Evolutionary conservation across 768 basidiomycete genomes (phyloP).

Genomic region (Melanogaster broomeanus): DNA sequence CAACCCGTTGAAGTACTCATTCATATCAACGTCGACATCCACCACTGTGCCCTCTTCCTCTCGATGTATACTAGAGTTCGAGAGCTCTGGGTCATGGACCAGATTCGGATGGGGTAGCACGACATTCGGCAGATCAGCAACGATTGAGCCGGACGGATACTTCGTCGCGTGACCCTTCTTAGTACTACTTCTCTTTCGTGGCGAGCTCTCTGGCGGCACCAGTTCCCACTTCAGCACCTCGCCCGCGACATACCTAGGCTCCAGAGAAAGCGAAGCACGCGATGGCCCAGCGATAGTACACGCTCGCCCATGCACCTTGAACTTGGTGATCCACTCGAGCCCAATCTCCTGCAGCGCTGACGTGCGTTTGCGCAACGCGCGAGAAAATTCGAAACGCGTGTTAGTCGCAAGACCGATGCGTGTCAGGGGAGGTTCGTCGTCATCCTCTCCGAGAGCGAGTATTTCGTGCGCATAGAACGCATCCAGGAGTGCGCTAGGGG

Average conservation of each 20-base stretch:
- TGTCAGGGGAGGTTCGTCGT: conserved; percentile 18
- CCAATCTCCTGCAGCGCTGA: conserved; percentile 11
- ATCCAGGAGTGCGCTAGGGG: conserved; percentile 7
- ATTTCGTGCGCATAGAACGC: conserved; percentile 2
- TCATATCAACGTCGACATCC: conserved; percentile 22
- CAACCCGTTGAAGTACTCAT: conserved; percentile 29
- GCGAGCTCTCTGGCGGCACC: background rate
- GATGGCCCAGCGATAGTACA: conserved; percentile 3
- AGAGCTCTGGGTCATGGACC: background rate
- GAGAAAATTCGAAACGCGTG: conserved; percentile 25
- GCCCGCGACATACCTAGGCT: conserved; percentile 7
- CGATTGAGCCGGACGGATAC: background rate
- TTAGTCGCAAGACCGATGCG: conserved; percentile 16
- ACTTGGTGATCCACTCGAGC: conserved; percentile 3
- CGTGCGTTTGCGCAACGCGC: conserved; percentile 16
- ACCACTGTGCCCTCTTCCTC: background rate
- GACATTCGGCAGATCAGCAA: background rate
- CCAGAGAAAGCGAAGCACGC: background rate
- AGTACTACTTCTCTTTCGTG: background rate
- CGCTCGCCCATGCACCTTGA: background rate
- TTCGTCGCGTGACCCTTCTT: background rate
- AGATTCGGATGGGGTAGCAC: background rate
- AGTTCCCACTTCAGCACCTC: conserved; percentile 17
- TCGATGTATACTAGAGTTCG: background rate
- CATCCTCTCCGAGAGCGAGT: conserved; percentile 17